Conservation (phyloP, 1,139 yeast genomes). For the Yamadazyma atmosphaerica region DNA sequence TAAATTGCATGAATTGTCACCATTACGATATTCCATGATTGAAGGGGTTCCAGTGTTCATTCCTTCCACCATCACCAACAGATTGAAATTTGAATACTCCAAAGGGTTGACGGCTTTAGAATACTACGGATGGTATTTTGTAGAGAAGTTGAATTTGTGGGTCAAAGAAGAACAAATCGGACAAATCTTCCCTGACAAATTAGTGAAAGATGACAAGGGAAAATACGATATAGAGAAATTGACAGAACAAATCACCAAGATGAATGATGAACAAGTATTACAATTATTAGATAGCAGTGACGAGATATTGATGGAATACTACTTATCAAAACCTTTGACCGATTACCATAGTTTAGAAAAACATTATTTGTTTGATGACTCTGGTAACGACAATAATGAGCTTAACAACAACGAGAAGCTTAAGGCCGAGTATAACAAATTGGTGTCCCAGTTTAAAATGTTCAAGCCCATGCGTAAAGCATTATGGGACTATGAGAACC, state of each 20-base stretch:
- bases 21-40: slow-evolving; percentile 31
- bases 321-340: slow-evolving; percentile 29
- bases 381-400: slow-evolving; percentile 21
- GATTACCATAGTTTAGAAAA: slow-evolving; percentile 28
- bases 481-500: slow-evolving; percentile 24
- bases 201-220: slow-evolving; percentile 10
- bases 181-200: slow-evolving; percentile 7
- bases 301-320: slow-evolving; percentile 30
- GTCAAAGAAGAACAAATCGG: slow-evolving; percentile 20
- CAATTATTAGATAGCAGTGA: slow-evolving; percentile 25
- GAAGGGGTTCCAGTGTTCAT: slow-evolving; percentile 35
- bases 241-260: slow-evolving; percentile 16
- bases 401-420: slow-evolving; percentile 11
- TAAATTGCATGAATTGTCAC: slow-evolving; percentile 33
- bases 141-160: slow-evolving; percentile 28
- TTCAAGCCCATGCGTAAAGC: slow-evolving; percentile 25
- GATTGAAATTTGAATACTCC: slow-evolving; percentile 29
- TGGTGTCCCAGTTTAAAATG: slow-evolving; percentile 22
- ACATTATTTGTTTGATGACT: slow-evolving; percentile 20
- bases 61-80: slow-evolving; percentile 25
- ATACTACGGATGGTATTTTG: slow-evolving; percentile 23
- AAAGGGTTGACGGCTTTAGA: slow-evolving; percentile 13
- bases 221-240: slow-evolving; percentile 19
- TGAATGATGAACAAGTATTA: slow-evolving; percentile 20
- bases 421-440: slow-evolving; percentile 18